A percentile compares a stretch with the other conserved stretches of the same genome.
Evolutionary conservation across 768 basidiomycete species (phyloP).

Genomic region (Boletus coccyginus): DNA sequence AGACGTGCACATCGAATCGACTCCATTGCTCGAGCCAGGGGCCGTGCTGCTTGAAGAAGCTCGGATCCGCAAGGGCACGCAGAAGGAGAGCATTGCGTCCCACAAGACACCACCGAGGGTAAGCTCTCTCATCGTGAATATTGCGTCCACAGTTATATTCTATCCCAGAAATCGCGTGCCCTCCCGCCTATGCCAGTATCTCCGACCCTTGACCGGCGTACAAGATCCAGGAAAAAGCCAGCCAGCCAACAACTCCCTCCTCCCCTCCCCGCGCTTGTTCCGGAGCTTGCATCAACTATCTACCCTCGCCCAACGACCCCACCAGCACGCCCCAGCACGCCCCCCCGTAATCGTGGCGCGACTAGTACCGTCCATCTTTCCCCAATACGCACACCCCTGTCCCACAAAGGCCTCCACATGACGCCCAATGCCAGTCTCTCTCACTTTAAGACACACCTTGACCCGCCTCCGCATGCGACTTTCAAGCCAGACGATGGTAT

Average conservation of each 20-base stretch:
- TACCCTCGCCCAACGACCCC: constrained; percentile 28
- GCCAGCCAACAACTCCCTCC: constrained; percentile 12
- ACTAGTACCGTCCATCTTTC: constrained; percentile 45
- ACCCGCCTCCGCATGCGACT: constrained; percentile 50
- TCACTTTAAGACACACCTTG: constrained; percentile 67
- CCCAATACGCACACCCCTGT: constrained; percentile 62
- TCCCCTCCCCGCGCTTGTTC: constrained; percentile 27
- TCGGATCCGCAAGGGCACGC: constrained; percentile 13
- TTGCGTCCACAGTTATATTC: background rate
- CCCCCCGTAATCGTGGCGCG: constrained; percentile 29
- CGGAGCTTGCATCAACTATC: constrained; percentile 18
- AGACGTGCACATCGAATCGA: constrained; percentile 16
- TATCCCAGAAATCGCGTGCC: constrained; percentile 33
- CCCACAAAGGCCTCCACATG: constrained; percentile 68
- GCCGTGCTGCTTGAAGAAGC: constrained; percentile 6
- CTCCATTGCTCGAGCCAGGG: constrained; percentile 14
- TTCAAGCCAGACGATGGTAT: constrained; percentile 31
- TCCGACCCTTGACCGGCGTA: constrained; percentile 42
- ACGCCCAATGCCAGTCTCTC: constrained; percentile 62
- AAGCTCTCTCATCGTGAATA: background rate
- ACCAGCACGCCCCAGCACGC: constrained; percentile 41
- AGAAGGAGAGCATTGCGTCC: constrained; percentile 12
- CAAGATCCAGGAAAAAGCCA: constrained; percentile 22
- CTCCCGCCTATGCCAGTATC: constrained; percentile 46
- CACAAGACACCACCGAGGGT: constrained; percentile 32